Evolutionary conservation across 2,329 filamentous ascomycete genomes (phyloP), one percentile per base, ranked within the genome.

Genomic region (Curvularia hawaiiensis): DNA sequence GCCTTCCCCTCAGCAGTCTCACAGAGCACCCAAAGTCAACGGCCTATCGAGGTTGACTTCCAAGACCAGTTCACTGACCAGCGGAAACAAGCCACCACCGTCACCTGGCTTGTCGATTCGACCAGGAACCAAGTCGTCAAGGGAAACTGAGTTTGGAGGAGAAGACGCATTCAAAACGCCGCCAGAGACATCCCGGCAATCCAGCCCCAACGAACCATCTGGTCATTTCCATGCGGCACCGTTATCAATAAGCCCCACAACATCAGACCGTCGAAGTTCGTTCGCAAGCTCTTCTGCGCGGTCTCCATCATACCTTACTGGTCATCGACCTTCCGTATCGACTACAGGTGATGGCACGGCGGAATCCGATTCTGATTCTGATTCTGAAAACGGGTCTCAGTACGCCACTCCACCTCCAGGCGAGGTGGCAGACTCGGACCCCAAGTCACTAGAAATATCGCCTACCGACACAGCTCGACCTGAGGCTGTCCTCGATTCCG

Each of bases 111-210:
- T 58, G 9, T 67, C 68, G 10, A 65, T 58, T 7, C 67, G 74
- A 6, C 74, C 74, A 26, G 73, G 70, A 2, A 76, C 74, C 4
- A 74, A 74, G 50, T 76, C 75, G 12, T 75, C 75, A 11, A 58
- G 66, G 45, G 74, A 77, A 28, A 75, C 73, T 11, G 72, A 77
- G 22, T 74, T 76, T 40, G 67, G 63, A n/a, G 68, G 62, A 14
- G 73, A 76, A 11, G 78, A 80, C 41, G 66, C 75, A 11, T 82
- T 80, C 68, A 77, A 74, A 52, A 81, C 79, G 16, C 79, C 79
- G 14, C 77, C 79, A n/a, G 78, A 80, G 50, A 75, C 72, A 20
- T 74, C 75, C 46, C 69, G 64, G 14, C 71, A 76, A 51, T 74
- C 73, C 4, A 77, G 75, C 50, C 75, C 74, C 1, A 72, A 67